Evolutionary conservation across 768 basidiomycete genomes (phyloP), one percentile per base, ranked within the genome.

Genomic region (Postia placenta): DNA sequence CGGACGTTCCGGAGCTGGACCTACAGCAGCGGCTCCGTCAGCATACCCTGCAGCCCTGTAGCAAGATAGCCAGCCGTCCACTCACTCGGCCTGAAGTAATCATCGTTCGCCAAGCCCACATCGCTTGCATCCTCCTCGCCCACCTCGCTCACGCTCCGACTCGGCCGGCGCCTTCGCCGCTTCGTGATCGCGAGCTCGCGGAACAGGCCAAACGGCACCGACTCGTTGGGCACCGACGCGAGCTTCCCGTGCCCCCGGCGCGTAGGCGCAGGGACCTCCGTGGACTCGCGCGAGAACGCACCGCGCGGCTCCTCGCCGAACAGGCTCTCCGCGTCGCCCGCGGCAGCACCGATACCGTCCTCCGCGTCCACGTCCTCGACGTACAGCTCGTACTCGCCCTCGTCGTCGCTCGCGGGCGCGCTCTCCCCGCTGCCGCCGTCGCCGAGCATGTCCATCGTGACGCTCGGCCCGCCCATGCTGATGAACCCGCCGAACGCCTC

Each of bases 201-300:
- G 65, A 91, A 83, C 50, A 91, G 62, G n/a, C 88, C 87, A 60
- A 83, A 83, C 6, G 87, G 87, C 20, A 76, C 71, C 0, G 81
- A 82, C 49, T 74, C 78, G 36, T 67, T 75, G 2, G 85, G 85
- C 15, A 87, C 64, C 48, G 75, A 74, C 27, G 76, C 78, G 17
- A 77, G 74, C 58, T 75, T 81, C 28, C 67, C 59, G 15, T 45
- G 42, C 38, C 39, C 52, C 17, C 28, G 70, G 63, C 58, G 44
- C 41, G 48, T 44, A 19, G 37, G 67, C 26, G 56, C 42, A 11
- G 35, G 20, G 45, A 19, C 47, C 25, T 19, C 38, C 20, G 48
- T 28, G 9, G 43, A 33, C 27, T 50, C 51, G 17, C 40, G 42
- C 17, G 48, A 49, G 6, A 37, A 35, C 5, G 22, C 19, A 14